Percentiles rank a stretch among this genome's conserved stretches.
These are phyloP conservation scores for Centrapalus pauciflorus DNA, from an alignment of 129 eudicot species.

Conservation along the genomic window DNA sequence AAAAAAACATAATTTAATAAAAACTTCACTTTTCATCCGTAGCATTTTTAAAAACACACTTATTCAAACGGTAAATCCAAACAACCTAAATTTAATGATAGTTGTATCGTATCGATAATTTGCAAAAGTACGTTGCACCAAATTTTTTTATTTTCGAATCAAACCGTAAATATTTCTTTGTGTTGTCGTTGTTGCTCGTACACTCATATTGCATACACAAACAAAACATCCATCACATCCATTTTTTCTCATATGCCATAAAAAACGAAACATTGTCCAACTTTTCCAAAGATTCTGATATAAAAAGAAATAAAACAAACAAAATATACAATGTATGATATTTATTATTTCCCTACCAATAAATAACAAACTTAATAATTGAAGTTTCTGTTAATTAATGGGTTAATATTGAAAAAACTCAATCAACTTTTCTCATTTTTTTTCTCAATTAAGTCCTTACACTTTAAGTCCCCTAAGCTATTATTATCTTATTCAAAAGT, in stretches of 20 bases:
- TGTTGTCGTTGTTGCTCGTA: not conserved
- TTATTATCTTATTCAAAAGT: too few relatives aligned
- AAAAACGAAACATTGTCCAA: constrained; percentile 1
- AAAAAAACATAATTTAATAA: too few relatives aligned
- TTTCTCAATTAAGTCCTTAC: too few relatives aligned
- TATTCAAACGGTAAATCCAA: too few relatives aligned
- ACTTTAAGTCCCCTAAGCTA: too few relatives aligned
- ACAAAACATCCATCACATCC: constrained; percentile 8
- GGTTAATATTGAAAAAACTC: too few relatives aligned
- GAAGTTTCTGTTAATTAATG: too few relatives aligned
- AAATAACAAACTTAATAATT: not conserved
- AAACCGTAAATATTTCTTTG: not conserved
- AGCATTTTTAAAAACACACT: too few relatives aligned
- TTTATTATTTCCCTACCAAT: not conserved
- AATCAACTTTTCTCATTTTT: too few relatives aligned
- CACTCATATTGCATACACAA: not conserved
- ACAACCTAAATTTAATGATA: too few relatives aligned
- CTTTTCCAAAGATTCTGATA: not conserved
- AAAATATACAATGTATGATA: not conserved
- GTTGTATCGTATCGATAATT: not conserved
- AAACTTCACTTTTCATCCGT: too few relatives aligned
- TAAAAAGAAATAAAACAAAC: not conserved
- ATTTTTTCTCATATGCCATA: not conserved
- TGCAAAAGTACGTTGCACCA: not conserved
- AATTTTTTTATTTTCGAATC: not conserved